phyloP scores from a whole-genome alignment of 306 rosid species.

The Ormosia semicastrata region DNA sequence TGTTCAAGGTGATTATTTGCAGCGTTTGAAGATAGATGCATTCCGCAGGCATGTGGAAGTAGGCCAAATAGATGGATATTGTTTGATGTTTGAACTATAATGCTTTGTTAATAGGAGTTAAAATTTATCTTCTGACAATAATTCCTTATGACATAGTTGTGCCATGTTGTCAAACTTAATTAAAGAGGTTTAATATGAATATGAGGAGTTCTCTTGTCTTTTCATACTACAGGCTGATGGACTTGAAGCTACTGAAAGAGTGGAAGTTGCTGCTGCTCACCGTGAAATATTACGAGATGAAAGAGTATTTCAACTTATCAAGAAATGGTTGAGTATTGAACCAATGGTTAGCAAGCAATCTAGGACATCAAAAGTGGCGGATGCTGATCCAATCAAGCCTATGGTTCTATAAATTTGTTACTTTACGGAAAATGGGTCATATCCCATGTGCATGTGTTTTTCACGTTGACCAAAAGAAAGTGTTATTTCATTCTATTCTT shows the following conservation, averaged over 20 bases:
- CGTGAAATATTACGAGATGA: slow-evolving; percentile 56
- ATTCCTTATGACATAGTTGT: background rate
- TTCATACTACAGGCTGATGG: slow-evolving; percentile 72
- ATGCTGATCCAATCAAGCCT: slow-evolving; percentile 38
- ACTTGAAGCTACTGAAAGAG: slow-evolving; percentile 71
- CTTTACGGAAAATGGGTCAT: background rate
- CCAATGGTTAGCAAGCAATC: slow-evolving; percentile 38
- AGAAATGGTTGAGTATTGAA: slow-evolving; percentile 74
- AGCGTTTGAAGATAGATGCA: background rate
- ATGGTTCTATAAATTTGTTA: slow-evolving; percentile 14
- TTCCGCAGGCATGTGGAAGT: background rate
- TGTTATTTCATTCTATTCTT: background rate
- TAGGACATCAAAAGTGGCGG: slow-evolving; percentile 65
- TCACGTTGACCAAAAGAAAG: background rate
- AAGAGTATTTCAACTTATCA: slow-evolving; percentile 53
- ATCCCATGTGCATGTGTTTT: background rate
- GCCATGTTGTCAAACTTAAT: background rate
- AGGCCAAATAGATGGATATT: slow-evolving; percentile 5
- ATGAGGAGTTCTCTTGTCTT: slow-evolving; percentile 18
- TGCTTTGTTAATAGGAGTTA: background rate
- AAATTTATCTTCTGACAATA: background rate
- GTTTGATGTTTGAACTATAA: background rate
- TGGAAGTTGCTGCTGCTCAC: slow-evolving; percentile 63
- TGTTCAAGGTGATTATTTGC: background rate
- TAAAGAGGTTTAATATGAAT: background rate